phyloP scores from a whole-genome alignment of 208 protist species.

The Acanthamoeba triangularis region DNA sequence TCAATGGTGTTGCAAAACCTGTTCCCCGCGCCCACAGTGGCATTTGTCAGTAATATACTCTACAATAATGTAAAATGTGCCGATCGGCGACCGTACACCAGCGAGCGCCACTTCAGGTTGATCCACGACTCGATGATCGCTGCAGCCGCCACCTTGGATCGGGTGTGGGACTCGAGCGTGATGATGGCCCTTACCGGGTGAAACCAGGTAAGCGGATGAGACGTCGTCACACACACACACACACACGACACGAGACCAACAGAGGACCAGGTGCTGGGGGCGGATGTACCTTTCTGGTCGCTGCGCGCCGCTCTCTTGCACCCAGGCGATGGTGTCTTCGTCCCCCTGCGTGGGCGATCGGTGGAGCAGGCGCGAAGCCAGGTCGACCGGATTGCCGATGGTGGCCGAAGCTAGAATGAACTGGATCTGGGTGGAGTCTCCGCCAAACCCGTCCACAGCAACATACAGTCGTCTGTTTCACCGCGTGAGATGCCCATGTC shows the following conservation, averaged over 20 bases:
- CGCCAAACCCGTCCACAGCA: neutral
- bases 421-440: slow-evolving; percentile 2
- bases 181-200: neutral
- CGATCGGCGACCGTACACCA: neutral
- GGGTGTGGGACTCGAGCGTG: slow-evolving; percentile 9
- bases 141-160: neutral
- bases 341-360: neutral
- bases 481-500: neutral
- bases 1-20: slow-evolving; percentile 62
- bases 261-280: too few relatives aligned
- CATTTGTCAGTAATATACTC: neutral
- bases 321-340: neutral
- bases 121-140: slow-evolving; percentile 44
- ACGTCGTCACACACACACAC: neutral
- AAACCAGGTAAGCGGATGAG: neutral
- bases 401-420: slow-evolving; percentile 55
- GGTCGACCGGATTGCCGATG: slow-evolving; percentile 35
- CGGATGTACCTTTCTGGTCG: neutral
- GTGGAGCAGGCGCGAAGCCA: neutral
- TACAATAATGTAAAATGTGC: neutral
- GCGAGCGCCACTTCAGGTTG: neutral
- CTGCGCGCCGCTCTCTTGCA: slow-evolving; percentile 6
- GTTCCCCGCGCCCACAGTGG: neutral
- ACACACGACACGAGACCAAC: neutral
- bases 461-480: slow-evolving; percentile 5